Conservation (phyloP, 1,284 basidiomycete species). For the Megacollybia platyphylla region DNA sequence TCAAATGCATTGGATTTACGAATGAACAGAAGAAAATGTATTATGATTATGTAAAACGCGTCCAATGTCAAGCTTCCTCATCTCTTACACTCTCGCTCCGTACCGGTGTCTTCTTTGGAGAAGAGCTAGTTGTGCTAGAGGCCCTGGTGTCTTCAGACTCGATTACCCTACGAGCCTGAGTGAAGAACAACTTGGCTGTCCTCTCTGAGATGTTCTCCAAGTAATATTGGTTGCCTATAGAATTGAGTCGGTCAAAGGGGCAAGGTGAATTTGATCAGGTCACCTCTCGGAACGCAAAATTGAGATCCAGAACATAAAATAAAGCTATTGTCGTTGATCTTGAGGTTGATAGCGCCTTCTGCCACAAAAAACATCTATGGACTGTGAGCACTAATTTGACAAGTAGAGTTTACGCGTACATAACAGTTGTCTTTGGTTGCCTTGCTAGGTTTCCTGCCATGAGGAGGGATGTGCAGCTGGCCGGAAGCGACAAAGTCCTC, state of each 20-base stretch:
- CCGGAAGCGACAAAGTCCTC: conserved; percentile 87
- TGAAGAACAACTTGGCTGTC: conserved; percentile 81
- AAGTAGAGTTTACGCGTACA: conserved; percentile 27
- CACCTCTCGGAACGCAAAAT: conserved; percentile 87
- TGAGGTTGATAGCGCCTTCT: conserved; percentile 79
- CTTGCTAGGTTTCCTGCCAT: conserved; percentile 77
- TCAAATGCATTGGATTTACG: too few species aligned
- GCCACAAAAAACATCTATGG: conserved; percentile 78
- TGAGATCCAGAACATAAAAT: conserved; percentile 74
- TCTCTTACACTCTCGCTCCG: too few species aligned
- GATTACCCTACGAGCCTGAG: conserved; percentile 67
- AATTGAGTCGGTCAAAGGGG: background rate
- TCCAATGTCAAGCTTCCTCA: too few species aligned
- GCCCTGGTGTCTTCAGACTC: too few species aligned
- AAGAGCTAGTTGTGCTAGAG: too few species aligned
- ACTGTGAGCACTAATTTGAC: conserved; percentile 1
- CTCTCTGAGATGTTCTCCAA: conserved; percentile 81
- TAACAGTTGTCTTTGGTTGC: conserved; percentile 91
- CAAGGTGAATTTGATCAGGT: background rate
- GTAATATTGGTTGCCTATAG: conserved; percentile 76
- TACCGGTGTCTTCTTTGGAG: too few species aligned
- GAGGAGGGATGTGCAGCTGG: conserved; percentile 70
- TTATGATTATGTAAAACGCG: too few species aligned
- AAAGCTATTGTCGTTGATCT: conserved; percentile 70
- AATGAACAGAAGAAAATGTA: too few species aligned